Evolutionary conservation across 2,329 filamentous ascomycete species (phyloP).

Genomic region (Orbilia blumenaviensis): DNA sequence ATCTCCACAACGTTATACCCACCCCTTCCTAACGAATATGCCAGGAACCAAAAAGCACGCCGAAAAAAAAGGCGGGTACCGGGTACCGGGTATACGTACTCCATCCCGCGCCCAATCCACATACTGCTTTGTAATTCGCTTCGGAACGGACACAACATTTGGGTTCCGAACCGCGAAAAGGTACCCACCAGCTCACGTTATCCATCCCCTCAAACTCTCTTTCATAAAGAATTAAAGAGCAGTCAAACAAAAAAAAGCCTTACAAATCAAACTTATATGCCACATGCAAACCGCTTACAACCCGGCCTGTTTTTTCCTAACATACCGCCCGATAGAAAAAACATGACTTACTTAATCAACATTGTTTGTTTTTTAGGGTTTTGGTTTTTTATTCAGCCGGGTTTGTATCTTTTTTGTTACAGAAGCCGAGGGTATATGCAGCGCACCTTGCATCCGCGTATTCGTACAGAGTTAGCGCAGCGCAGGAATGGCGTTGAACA

Average conservation of each 20-base stretch:
- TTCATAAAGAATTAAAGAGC: background rate
- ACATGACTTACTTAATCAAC: too few relatives aligned
- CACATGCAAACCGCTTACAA: too few relatives aligned
- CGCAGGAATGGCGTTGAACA: slow-evolving; percentile 19
- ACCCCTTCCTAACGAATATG: slow-evolving; percentile 56
- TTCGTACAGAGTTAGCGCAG: background rate
- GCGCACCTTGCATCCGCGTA: too few relatives aligned
- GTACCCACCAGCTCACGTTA: too few relatives aligned
- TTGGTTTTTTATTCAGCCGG: too few relatives aligned
- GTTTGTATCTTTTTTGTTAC: too few relatives aligned
- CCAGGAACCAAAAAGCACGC: slow-evolving; percentile 61
- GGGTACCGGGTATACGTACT: slow-evolving; percentile 59
- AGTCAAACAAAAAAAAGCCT: background rate
- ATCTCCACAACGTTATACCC: too few relatives aligned
- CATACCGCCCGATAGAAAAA: too few relatives aligned
- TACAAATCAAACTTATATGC: slow-evolving; percentile 3
- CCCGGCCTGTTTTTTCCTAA: too few relatives aligned
- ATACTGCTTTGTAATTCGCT: background rate
- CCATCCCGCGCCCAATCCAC: background rate
- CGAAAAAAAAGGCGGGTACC: background rate
- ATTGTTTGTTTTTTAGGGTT: too few relatives aligned
- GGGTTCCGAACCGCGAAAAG: slow-evolving; percentile 38
- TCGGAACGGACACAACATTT: slow-evolving; percentile 23
- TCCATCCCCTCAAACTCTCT: background rate
- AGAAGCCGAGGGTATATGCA: background rate